These are phyloP conservation scores for Auricularia sp. DNA, from an alignment of 768 basidiomycete species.

Conservation along the genomic window DNA sequence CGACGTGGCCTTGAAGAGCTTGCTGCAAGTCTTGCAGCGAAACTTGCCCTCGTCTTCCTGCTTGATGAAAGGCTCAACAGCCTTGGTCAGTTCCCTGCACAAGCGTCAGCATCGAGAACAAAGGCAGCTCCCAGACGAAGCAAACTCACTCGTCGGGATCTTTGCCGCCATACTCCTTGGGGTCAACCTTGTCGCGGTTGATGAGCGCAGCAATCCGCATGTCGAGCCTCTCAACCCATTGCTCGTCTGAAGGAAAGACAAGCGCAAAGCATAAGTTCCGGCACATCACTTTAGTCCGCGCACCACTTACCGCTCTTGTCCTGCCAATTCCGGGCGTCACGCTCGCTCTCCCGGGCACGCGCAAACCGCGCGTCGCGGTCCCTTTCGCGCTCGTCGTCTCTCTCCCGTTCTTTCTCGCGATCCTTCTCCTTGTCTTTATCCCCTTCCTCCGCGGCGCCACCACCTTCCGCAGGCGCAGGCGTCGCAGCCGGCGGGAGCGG, in stretches of 20 bases:
- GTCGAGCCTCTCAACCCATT: constrained; percentile 86
- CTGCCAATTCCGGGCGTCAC: background rate
- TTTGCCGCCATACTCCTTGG: constrained; percentile 83
- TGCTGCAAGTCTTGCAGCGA: constrained; percentile 92
- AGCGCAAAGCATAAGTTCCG: background rate
- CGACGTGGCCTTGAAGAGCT: constrained; percentile 93
- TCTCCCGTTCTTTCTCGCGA: constrained; percentile 33
- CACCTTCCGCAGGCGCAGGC: constrained; percentile 45
- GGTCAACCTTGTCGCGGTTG: constrained; percentile 70
- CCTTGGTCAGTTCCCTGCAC: constrained; percentile 67
- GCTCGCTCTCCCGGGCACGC: background rate
- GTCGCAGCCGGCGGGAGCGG: constrained; percentile 13
- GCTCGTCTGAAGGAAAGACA: constrained; percentile 48
- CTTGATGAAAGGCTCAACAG: constrained; percentile 73
- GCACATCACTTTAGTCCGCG: constrained; percentile 2
- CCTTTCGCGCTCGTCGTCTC: constrained; percentile 28
- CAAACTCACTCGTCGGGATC: constrained; percentile 72
- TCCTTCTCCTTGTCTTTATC: constrained; percentile 34
- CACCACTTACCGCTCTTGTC: background rate
- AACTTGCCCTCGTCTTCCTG: constrained; percentile 97
- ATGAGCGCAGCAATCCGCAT: constrained; percentile 74
- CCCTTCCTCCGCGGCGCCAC: constrained; percentile 39
- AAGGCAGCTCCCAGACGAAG: constrained; percentile 10
- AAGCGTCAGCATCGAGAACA: constrained; percentile 10
- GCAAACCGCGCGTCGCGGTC: constrained; percentile 3